Evolutionary conservation across 164 flowering plant species (phyloP).

Genomic region (Piper betle): DNA sequence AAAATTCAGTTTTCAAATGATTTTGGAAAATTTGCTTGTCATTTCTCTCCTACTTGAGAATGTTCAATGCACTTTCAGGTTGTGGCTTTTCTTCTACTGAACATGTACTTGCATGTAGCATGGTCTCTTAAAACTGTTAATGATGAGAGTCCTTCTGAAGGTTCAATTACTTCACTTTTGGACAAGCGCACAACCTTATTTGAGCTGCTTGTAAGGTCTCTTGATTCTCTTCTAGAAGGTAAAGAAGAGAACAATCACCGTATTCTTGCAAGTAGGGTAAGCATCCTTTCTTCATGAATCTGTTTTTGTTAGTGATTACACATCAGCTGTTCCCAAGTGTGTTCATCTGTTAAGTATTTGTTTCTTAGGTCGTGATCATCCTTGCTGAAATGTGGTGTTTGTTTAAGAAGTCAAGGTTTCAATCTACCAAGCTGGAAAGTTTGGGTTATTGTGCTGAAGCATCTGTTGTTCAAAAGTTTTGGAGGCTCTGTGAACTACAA

Average conservation of each 20-base stretch:
- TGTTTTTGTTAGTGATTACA: neutral
- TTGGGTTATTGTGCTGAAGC: conserved; percentile 61
- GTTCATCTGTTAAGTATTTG: neutral
- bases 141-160: conserved; percentile 46
- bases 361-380: conserved; percentile 56
- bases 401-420: conserved; percentile 52
- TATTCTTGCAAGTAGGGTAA: conserved; percentile 68
- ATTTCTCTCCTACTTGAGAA: neutral
- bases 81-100: conserved; percentile 64
- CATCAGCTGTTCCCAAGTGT: neutral
- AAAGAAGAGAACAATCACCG: conserved; percentile 27
- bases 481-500: conserved; percentile 73
- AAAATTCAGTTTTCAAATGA: neutral
- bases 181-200: conserved; percentile 58
- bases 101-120: conserved; percentile 77
- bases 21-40: neutral
- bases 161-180: conserved; percentile 47
- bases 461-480: conserved; percentile 47
- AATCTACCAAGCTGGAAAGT: conserved; percentile 51
- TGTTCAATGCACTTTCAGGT: conserved; percentile 34
- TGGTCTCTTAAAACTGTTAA: conserved; percentile 64
- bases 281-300: conserved; percentile 3
- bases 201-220: conserved; percentile 48
- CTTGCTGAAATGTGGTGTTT: conserved; percentile 76
- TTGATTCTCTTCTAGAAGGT: conserved; percentile 22